These are phyloP conservation scores for Histomonas meleagridis DNA, from an alignment of 208 protist genomes.

Conservation along the genomic window DNA sequence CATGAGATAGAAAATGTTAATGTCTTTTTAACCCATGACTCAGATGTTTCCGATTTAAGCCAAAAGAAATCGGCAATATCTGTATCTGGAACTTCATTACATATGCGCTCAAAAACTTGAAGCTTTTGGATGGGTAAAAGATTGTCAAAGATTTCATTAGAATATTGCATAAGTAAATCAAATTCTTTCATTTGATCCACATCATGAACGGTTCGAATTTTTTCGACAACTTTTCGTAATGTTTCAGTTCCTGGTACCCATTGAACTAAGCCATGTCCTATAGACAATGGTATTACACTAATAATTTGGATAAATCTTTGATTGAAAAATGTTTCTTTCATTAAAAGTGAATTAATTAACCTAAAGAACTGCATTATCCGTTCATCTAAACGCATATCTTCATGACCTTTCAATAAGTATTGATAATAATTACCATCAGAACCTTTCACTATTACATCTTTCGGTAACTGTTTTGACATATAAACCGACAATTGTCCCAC, in stretches of 20 bases:
- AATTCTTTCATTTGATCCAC: not conserved
- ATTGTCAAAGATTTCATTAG: not conserved
- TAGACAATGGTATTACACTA: not conserved
- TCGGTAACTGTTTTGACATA: not conserved
- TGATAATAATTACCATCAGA: slow-evolving; percentile 30
- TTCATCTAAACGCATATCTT: slow-evolving; percentile 22
- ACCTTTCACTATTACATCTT: not conserved
- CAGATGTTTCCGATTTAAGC: not conserved
- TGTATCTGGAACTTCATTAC: not conserved
- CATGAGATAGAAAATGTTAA: not conserved
- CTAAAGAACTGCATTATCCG: slow-evolving; percentile 37
- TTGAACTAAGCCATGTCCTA: not conserved
- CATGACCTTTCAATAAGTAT: slow-evolving; percentile 28
- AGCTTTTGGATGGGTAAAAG: not conserved
- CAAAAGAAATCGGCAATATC: slow-evolving; percentile 9
- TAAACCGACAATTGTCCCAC: not conserved
- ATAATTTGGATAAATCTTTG: not conserved
- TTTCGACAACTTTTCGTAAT: not conserved
- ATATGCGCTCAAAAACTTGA: not conserved
- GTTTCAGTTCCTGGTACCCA: slow-evolving; percentile 30
- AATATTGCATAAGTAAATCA: not conserved
- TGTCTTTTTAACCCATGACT: not conserved
- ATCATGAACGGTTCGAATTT: not conserved
- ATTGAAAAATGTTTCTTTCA: not conserved
- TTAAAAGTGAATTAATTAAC: not conserved